A percentile compares a stretch with the other conserved stretches of the same genome.
phyloP scores from a whole-genome alignment of 495 filamentous ascomycete species.

The Penicillium fimorum region DNA sequence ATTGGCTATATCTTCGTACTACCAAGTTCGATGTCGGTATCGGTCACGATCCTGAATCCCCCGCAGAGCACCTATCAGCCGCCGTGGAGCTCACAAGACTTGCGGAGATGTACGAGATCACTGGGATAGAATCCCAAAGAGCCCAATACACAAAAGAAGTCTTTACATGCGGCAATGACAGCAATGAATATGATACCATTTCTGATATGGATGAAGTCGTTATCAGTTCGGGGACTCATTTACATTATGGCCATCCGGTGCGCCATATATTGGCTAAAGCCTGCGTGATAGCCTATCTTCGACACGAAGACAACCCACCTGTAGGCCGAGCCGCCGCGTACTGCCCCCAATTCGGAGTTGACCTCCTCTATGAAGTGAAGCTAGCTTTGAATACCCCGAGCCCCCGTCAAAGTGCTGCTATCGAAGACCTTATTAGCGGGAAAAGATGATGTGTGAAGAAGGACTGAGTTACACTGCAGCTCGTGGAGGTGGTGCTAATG shows the following conservation, averaged over 20 bases:
- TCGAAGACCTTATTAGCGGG: too few relatives aligned
- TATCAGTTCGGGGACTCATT: constrained; percentile 5
- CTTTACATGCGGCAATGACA: too few relatives aligned
- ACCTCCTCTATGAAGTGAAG: too few relatives aligned
- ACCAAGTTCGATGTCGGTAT: constrained; percentile 18
- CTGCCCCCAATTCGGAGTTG: too few relatives aligned
- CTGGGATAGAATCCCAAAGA: constrained; percentile 19
- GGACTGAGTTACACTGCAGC: too few relatives aligned
- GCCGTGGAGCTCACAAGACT: constrained; percentile 30
- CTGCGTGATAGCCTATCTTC: constrained; percentile 22
- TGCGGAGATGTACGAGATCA: constrained; percentile 26
- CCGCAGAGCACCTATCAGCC: constrained; percentile 19
- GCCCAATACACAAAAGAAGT: constrained; percentile 19
- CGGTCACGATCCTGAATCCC: neutral
- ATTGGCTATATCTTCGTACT: constrained; percentile 28
- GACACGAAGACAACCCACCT: constrained; percentile 1
- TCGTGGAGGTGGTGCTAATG: too few relatives aligned
- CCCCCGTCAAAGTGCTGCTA: too few relatives aligned
- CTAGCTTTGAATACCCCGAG: too few relatives aligned
- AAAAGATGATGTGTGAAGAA: too few relatives aligned
- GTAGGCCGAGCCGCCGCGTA: too few relatives aligned
- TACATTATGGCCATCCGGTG: constrained; percentile 25
- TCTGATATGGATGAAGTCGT: too few relatives aligned
- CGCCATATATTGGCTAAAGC: constrained; percentile 25
- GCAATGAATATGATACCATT: too few relatives aligned